Percentiles rank a stretch among this genome's conserved stretches.
Evolutionary conservation across 768 basidiomycete genomes (phyloP).

Genomic region (Tulasnella sp.): DNA sequence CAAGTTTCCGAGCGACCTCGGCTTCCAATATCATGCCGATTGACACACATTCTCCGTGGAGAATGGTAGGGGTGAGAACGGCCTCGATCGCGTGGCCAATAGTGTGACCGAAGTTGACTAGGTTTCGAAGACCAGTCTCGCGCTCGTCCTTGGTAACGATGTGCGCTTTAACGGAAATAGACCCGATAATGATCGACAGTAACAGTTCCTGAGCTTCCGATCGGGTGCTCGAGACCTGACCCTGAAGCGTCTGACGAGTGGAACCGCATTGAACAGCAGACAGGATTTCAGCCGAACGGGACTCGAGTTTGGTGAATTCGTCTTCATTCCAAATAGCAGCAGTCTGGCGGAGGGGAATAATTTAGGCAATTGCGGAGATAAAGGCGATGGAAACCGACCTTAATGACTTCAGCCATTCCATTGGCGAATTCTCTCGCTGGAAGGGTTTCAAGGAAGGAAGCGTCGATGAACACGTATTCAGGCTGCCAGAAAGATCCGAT

Average conservation of each 20-base stretch:
- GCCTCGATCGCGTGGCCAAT: slow-evolving; percentile 99
- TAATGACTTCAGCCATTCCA: slow-evolving; percentile 97
- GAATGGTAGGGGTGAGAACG: slow-evolving; percentile 78
- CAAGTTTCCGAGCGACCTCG: slow-evolving; percentile 80
- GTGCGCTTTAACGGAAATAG: slow-evolving; percentile 90
- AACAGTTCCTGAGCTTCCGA: slow-evolving; percentile 69
- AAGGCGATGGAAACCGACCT: slow-evolving; percentile 42
- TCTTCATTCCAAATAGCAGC: slow-evolving; percentile 96
- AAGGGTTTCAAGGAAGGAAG: slow-evolving; percentile 87
- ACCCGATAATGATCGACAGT: slow-evolving; percentile 81
- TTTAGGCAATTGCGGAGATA: background rate
- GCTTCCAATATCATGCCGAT: slow-evolving; percentile 96
- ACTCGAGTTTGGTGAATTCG: slow-evolving; percentile 82
- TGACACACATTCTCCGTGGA: slow-evolving; percentile 93
- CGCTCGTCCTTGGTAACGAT: slow-evolving; percentile 95
- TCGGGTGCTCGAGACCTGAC: slow-evolving; percentile 55
- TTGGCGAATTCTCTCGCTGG: slow-evolving; percentile 92
- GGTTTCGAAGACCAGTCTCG: slow-evolving; percentile 91
- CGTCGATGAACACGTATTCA: slow-evolving; percentile 93
- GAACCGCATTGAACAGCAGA: slow-evolving; percentile 56
- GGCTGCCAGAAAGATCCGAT: slow-evolving; percentile 99
- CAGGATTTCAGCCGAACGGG: slow-evolving; percentile 66
- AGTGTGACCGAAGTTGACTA: slow-evolving; percentile 98
- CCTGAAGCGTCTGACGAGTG: slow-evolving; percentile 34
- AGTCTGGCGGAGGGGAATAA: slow-evolving; percentile 44